Base-by-base conservation (phyloP, 805 yeast genomes). In the Ogataea minuta region DNA sequence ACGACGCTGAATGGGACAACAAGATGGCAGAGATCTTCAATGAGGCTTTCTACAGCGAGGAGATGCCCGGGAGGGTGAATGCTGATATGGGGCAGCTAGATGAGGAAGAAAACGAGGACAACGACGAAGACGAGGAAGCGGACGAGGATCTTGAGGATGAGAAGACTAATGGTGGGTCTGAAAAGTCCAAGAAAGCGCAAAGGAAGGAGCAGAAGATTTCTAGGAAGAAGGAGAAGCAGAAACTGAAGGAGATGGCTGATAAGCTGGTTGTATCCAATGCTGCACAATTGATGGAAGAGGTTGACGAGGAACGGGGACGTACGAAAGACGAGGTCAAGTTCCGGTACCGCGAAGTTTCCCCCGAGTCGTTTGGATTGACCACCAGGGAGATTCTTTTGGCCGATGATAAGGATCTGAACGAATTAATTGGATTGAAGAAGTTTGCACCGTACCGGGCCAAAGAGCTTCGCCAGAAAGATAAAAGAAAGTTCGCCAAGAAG, bases 311-410 rank as follows among this genome's bases (percentile, higher is more conserved):
- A 41, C 77, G 79, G 50, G 77, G 86, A 35, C 80, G 89, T 45
- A 68, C 78, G 1, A 66, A 67, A 20, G 62, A 68, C 2, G 73
- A 73, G 11, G 53, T 77, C 27, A 74, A 70, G 39, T 91, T 93
- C 72, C 81, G 79, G 53, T 93, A 93, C 59, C 77, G 97, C 54
- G 95, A 89, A 53, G 98, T 93, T 4, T 89, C 96, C 1, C 97
- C 99, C 7, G 98, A 93, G 55, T 68, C 89, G 8, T 93, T 77
- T 65, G 98, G 98, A 9, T 71, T 93, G 34, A 72, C 85, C 0
- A 75, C 93, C 0, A 73, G 93, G 46, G 99, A 93, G 53, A 93
- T 93, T 33, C 69, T 93, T 38, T 66, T 87, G 43, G 99, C 99
- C 10, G 91, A 86, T 56, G 99, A 93, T 60, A 72, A 74, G 45